Conservation (phyloP, 495 filamentous ascomycete genomes). For the Aspergillus ostianus region DNA sequence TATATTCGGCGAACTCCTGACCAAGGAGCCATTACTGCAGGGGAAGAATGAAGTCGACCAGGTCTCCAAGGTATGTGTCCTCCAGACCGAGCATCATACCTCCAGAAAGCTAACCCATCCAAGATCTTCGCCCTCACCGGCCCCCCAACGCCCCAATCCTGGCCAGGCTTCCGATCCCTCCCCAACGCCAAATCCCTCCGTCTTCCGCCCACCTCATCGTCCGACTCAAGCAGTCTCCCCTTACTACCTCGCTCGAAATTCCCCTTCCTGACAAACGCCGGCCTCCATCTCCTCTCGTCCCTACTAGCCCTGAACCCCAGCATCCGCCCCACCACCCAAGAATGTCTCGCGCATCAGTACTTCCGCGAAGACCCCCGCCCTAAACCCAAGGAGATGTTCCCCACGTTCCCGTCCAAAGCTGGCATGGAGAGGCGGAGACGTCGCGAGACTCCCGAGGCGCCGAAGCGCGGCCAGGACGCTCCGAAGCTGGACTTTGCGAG, state of each 20-base stretch:
- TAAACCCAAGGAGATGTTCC: conserved; percentile 83
- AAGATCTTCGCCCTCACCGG: conserved; percentile 88
- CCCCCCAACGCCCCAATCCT: conserved; percentile 79
- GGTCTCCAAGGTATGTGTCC: conserved; percentile 50
- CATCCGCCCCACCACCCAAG: conserved; percentile 63
- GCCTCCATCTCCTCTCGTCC: conserved; percentile 62
- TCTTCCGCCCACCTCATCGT: conserved; percentile 56
- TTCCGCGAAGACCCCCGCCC: conserved; percentile 87
- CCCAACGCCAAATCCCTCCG: conserved; percentile 85
- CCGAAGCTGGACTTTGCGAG: conserved; percentile 65
- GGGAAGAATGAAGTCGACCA: conserved; percentile 96
- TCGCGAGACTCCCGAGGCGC: conserved; percentile 80
- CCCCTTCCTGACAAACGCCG: conserved; percentile 75
- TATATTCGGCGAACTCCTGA: conserved; percentile 90
- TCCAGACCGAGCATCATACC: neutral
- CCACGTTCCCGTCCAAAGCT: conserved; percentile 91
- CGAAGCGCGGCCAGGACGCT: conserved; percentile 69
- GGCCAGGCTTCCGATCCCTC: conserved; percentile 84
- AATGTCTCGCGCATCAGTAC: conserved; percentile 75
- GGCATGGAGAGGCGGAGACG: conserved; percentile 81
- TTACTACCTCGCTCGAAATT: conserved; percentile 65
- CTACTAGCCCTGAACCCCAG: conserved; percentile 77
- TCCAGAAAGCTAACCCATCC: conserved; percentile 2
- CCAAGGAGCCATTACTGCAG: conserved; percentile 79
- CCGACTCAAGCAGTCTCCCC: conserved; percentile 23